phyloP scores from a whole-genome alignment of 768 basidiomycete genomes.

The Lactarius evosmus region DNA sequence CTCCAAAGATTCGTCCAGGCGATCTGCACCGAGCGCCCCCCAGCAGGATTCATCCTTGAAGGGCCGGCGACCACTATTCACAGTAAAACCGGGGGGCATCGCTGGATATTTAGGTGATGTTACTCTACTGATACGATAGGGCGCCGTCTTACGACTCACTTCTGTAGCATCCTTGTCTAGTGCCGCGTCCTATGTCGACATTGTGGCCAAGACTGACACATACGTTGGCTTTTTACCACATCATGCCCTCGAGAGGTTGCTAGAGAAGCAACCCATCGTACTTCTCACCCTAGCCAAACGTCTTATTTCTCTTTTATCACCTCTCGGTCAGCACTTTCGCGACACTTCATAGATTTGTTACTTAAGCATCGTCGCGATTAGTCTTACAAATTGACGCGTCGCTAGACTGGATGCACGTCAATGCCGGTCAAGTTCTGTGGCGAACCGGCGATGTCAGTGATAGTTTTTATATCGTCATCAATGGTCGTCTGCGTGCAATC shows the following conservation, averaged over 20 bases:
- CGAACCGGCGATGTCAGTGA: slow-evolving; percentile 86
- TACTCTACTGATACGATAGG: neutral
- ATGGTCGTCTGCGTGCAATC: slow-evolving; percentile 91
- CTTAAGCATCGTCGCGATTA: slow-evolving; percentile 33
- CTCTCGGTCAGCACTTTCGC: slow-evolving; percentile 57
- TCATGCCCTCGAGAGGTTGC: slow-evolving; percentile 79
- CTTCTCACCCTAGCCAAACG: slow-evolving; percentile 93
- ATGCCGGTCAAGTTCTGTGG: slow-evolving; percentile 93
- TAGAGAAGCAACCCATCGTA: slow-evolving; percentile 94
- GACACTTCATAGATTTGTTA: neutral
- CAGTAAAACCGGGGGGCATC: slow-evolving; percentile 95
- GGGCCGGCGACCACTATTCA: slow-evolving; percentile 65
- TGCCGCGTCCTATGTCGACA: slow-evolving; percentile 93
- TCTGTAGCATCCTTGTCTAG: slow-evolving; percentile 78
- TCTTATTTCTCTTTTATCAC: slow-evolving; percentile 91
- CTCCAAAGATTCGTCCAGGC: slow-evolving; percentile 18
- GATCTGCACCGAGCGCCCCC: slow-evolving; percentile 32
- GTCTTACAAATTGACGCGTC: slow-evolving; percentile 97
- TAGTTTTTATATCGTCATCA: slow-evolving; percentile 97
- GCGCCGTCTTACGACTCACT: neutral
- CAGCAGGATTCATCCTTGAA: slow-evolving; percentile 43
- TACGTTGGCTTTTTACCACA: slow-evolving; percentile 95
- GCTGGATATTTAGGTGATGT: slow-evolving; percentile 86
- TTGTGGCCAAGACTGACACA: slow-evolving; percentile 95
- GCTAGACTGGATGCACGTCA: slow-evolving; percentile 97